Conservation (phyloP, 768 basidiomycete genomes). For the Pisolithus marmoratus region DNA sequence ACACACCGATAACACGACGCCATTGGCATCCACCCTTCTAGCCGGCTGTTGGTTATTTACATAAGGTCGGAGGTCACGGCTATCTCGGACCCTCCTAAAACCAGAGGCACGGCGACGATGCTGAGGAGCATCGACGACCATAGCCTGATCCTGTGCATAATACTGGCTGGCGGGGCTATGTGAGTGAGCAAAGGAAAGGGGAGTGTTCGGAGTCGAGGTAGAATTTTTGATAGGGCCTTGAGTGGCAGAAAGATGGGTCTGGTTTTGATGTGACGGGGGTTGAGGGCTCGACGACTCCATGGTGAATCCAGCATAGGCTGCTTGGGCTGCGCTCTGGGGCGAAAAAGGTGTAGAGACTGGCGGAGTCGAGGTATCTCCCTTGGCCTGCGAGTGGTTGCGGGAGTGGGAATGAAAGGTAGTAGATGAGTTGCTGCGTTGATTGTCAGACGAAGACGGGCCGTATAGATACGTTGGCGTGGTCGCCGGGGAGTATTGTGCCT, state of each 20-base stretch:
- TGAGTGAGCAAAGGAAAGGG: slow-evolving; percentile 59
- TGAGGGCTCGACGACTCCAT: slow-evolving; percentile 67
- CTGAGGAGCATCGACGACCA: slow-evolving; percentile 59
- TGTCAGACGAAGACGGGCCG: slow-evolving; percentile 29
- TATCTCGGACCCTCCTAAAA: slow-evolving; percentile 72
- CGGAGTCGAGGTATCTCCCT: slow-evolving; percentile 46
- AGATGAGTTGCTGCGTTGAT: slow-evolving; percentile 37
- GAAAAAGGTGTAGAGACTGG: slow-evolving; percentile 48
- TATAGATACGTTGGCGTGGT: slow-evolving; percentile 45
- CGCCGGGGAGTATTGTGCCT: slow-evolving; percentile 53
- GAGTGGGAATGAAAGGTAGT: slow-evolving; percentile 49
- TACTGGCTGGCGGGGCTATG: slow-evolving; percentile 48
- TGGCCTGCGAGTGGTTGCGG: slow-evolving; percentile 53
- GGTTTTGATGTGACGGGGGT: slow-evolving; percentile 43
- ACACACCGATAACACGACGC: slow-evolving; percentile 78
- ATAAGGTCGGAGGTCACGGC: slow-evolving; percentile 72
- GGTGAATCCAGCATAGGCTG: slow-evolving; percentile 45
- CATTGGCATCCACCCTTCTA: slow-evolving; percentile 72
- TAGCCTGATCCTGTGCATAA: slow-evolving; percentile 60
- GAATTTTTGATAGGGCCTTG: slow-evolving; percentile 48
- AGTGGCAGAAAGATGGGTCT: slow-evolving; percentile 42
- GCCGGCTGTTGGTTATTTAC: slow-evolving; percentile 56
- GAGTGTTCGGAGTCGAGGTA: slow-evolving; percentile 64
- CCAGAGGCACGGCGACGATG: slow-evolving; percentile 68
- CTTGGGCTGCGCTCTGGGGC: slow-evolving; percentile 41